Base-by-base conservation (phyloP, 768 basidiomycete species). In the Russula earlei region DNA sequence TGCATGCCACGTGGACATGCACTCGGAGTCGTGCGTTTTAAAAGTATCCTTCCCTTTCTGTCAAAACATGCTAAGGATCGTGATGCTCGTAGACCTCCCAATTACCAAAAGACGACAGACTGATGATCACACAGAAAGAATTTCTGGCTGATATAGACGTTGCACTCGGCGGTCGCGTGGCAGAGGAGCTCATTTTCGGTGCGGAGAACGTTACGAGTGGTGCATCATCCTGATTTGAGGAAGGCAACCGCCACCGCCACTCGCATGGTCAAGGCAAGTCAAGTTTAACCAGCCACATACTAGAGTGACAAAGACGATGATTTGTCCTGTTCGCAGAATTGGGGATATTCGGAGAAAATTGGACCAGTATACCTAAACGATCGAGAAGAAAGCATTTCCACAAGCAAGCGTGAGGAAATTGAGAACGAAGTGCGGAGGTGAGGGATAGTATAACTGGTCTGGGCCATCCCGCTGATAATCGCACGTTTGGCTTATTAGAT, bases 1-100 rank as follows among this genome's bases (percentile, higher is more conserved):
- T 96, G 95, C 68, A 81, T 99, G 51, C 95, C 95, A 38, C 87
- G 96, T 64, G 96, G 96, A 25, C 88, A 95, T 67, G 87, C 93
- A 20, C 77, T 98, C 43, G 93, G 94, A 54, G 73, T 87, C 62
- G 89, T 91, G 73, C 62, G 84, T 79, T 56, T 57, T 45, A 31
- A 22, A 6, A 12, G 7, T 7, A 12, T 17, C 41, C n/a, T 14
- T 19, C 8, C 24, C 12, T n/a, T 22, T n/a, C 43, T 22, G 15
- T 3, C n/a, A 22, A 24, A 52, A 29, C 4, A 10, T 46, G 27
- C 52, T 52, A 46, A 55, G 22, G 24, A 38, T 11, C 17, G 3
- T 37, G 22, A 19, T 33, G 22, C 37, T 17, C 40, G 29, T 37
- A 71, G 88, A 93, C 91, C 17, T 80, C 85, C 42, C 77, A 80